These are phyloP conservation scores for Ogataea paraovalis DNA, from an alignment of 805 yeast genomes.

Conservation along the genomic window DNA sequence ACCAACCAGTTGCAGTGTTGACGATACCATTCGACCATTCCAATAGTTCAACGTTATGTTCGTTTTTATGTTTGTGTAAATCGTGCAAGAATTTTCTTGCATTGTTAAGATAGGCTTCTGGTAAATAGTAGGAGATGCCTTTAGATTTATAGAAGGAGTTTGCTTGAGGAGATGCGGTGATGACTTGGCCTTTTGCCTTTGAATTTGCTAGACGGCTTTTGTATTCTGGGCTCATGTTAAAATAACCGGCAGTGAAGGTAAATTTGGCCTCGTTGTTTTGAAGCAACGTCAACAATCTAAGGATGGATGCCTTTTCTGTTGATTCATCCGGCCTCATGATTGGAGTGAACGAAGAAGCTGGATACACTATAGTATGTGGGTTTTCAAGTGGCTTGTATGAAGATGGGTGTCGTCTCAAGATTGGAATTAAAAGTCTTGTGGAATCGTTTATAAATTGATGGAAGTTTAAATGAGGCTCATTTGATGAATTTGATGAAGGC, in stretches of 20 bases:
- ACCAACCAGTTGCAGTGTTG: constrained; percentile 84
- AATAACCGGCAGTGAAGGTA: constrained; percentile 95
- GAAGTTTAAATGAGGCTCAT: constrained; percentile 60
- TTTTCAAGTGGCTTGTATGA: constrained; percentile 15
- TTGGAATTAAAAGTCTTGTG: constrained; percentile 51
- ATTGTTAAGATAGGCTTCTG: constrained; percentile 79
- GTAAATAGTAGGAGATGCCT: constrained; percentile 78
- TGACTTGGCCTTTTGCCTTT: constrained; percentile 60
- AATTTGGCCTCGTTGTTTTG: constrained; percentile 58
- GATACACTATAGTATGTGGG: constrained; percentile 68
- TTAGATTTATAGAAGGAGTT: constrained; percentile 86
- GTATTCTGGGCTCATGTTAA: constrained; percentile 80
- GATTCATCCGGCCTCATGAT: constrained; percentile 62
- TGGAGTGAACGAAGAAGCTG: constrained; percentile 89
- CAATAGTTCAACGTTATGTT: constrained; percentile 48
- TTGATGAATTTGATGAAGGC: constrained; percentile 65
- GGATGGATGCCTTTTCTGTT: constrained; percentile 74
- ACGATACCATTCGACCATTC: constrained; percentile 92
- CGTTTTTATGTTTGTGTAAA: constrained; percentile 30
- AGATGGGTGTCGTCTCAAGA: constrained; percentile 42
- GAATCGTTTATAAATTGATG: constrained; percentile 53
- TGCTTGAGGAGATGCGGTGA: constrained; percentile 91
- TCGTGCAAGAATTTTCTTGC: constrained; percentile 59
- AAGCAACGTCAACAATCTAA: constrained; percentile 54
- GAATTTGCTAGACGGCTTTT: constrained; percentile 54